phyloP scores from a whole-genome alignment of 2,329 filamentous ascomycete genomes.

The Xylaria sp. region DNA sequence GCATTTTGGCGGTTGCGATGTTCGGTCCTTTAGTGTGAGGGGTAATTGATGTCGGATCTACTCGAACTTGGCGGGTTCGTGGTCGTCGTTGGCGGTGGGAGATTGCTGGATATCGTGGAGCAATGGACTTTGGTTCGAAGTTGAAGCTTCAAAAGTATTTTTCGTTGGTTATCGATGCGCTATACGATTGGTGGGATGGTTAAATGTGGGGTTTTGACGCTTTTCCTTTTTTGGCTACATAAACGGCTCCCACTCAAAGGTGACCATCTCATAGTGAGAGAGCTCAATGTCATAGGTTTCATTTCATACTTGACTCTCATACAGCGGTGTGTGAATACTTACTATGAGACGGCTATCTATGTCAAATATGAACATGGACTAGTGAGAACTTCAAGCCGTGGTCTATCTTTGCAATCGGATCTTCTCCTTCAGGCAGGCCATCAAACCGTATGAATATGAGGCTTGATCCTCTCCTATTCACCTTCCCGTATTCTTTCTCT shows the following conservation, averaged over 20 bases:
- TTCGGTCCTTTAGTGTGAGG: neutral
- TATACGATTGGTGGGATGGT: slow-evolving; percentile 8
- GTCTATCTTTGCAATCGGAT: neutral
- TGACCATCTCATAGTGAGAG: neutral
- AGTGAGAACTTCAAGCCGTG: neutral
- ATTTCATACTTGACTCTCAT: neutral
- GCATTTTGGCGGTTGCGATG: slow-evolving; percentile 48
- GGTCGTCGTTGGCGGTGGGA: neutral
- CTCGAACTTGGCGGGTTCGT: neutral
- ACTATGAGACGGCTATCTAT: neutral
- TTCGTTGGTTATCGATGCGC: slow-evolving; percentile 11
- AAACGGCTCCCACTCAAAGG: neutral
- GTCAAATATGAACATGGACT: neutral
- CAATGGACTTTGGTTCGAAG: neutral
- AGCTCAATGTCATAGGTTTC: neutral
- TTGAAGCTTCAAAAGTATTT: slow-evolving; percentile 30
- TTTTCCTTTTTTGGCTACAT: neutral
- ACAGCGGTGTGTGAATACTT: neutral
- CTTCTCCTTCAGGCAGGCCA: neutral
- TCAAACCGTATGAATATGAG: neutral
- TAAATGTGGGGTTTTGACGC: neutral
- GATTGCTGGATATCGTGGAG: neutral
- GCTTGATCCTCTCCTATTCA: neutral
- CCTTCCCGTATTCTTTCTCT: neutral
- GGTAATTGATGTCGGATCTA: neutral